A percentile compares a stretch with the other conserved stretches of the same genome.
Evolutionary conservation across 1,284 basidiomycete species (phyloP).

Genomic region (Wolfiporia cocos): DNA sequence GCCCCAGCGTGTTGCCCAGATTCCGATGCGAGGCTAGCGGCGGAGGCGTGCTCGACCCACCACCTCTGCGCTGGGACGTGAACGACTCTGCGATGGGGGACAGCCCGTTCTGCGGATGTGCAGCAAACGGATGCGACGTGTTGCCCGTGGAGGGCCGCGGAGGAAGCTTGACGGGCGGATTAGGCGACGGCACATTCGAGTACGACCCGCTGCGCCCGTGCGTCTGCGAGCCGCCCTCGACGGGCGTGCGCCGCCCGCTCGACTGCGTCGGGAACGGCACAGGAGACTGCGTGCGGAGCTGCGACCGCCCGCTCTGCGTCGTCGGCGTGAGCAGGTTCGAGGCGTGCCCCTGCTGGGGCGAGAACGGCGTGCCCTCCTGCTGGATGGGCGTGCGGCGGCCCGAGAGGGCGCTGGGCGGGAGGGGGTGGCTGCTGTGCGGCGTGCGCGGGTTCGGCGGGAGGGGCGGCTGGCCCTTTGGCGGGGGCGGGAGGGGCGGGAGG

Average conservation of each 20-base stretch:
- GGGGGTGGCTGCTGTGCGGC: conserved; percentile 17
- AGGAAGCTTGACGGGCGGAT: conserved; percentile 27
- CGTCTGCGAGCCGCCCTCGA: conserved; percentile 32
- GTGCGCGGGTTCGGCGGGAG: conserved; percentile 33
- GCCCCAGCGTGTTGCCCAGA: conserved; percentile 48
- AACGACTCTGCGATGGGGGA: conserved; percentile 71
- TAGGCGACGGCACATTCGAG: conserved; percentile 15
- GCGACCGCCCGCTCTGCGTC: conserved; percentile 36
- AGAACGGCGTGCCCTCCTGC: conserved; percentile 39
- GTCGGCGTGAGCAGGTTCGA: conserved; percentile 44
- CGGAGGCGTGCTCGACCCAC: conserved; percentile 37
- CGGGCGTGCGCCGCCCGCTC: conserved; percentile 22
- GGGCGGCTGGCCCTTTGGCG: conserved; percentile 58
- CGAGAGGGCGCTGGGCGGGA: conserved; percentile 18
- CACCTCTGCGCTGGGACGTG: conserved; percentile 29
- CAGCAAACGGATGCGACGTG: conserved; percentile 23
- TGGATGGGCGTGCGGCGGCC: conserved; percentile 57
- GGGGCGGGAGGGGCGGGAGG: conserved; percentile 62
- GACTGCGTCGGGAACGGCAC: conserved; percentile 36
- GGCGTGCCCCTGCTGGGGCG: conserved; percentile 44
- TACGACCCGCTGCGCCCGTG: conserved; percentile 40
- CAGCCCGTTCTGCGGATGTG: conserved; percentile 32
- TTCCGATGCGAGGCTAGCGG: conserved; percentile 38
- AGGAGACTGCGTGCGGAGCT: conserved; percentile 51
- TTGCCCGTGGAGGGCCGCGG: conserved; percentile 30